These are phyloP conservation scores for Daldinia bambusicola DNA, from an alignment of 495 filamentous ascomycete genomes.

Conservation along the genomic window DNA sequence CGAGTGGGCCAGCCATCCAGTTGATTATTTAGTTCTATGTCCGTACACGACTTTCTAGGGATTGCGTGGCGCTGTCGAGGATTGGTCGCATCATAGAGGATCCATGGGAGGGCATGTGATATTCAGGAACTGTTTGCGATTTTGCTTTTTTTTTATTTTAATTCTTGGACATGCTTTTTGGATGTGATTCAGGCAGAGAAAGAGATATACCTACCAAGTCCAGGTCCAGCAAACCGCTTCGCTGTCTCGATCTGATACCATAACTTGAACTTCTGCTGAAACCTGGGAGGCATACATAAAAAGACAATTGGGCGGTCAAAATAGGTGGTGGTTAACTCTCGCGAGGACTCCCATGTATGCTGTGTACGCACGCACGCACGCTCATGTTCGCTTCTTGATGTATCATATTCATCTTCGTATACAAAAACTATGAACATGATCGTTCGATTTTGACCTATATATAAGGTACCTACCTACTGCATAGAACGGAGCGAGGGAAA, in stretches of 20 bases:
- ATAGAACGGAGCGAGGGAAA: no score
- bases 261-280: conserved; percentile 9
- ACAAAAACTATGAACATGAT: conserved; percentile 25
- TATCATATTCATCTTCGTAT: conserved; percentile 25
- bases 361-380: not conserved
- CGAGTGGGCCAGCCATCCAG: not conserved
- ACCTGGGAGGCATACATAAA: conserved; percentile 3
- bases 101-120: conserved; percentile 5
- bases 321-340: not conserved
- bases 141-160: not conserved
- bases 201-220: conserved; percentile 6
- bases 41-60: conserved; percentile 19
- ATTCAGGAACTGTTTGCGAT: not conserved
- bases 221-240: not conserved
- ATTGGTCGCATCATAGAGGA: conserved; percentile 28
- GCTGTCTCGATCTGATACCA: not conserved
- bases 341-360: not conserved
- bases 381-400: conserved; percentile 36
- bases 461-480: not conserved
- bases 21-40: conserved; percentile 1
- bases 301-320: conserved; percentile 1
- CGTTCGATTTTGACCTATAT: conserved; percentile 23
- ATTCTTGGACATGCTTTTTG: conserved; percentile 11
- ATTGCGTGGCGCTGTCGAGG: conserved; percentile 24
- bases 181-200: not conserved